These are phyloP conservation scores for Venturiaceae sp. DNA, from an alignment of 2,329 filamentous ascomycete species.

Conservation along the genomic window DNA sequence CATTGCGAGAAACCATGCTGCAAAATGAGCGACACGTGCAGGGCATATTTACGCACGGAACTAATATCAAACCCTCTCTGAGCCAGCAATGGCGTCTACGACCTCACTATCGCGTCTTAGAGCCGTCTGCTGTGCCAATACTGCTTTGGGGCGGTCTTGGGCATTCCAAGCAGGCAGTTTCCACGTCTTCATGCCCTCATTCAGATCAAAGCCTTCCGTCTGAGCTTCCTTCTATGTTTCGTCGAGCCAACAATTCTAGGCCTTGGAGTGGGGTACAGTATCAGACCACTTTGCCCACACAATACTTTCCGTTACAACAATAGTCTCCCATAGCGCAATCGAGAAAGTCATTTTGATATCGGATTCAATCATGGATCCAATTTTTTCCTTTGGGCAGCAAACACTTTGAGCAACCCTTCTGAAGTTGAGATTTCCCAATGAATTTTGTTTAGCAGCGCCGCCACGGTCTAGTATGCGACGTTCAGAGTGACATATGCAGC, in stretches of 20 bases:
- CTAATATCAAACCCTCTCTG: too few species aligned
- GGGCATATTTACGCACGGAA: too few species aligned
- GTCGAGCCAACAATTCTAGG: slow-evolving; percentile 33
- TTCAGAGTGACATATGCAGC: slow-evolving; percentile 40
- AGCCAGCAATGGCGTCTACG: too few species aligned
- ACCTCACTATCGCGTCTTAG: too few species aligned
- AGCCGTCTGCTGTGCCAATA: too few species aligned
- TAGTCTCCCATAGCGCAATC: slow-evolving; percentile 37
- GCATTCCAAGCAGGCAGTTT: too few species aligned
- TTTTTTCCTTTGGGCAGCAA: not conserved
- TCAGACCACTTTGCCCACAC: slow-evolving; percentile 30
- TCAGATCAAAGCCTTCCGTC: too few species aligned
- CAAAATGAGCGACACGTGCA: too few species aligned
- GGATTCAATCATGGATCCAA: not conserved
- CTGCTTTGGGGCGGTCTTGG: too few species aligned
- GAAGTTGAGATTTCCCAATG: slow-evolving; percentile 37
- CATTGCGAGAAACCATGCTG: too few species aligned
- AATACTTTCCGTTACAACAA: slow-evolving; percentile 32
- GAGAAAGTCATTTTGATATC: slow-evolving; percentile 28
- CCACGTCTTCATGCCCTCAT: too few species aligned
- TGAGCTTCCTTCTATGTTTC: slow-evolving; percentile 13
- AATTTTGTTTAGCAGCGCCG: slow-evolving; percentile 33
- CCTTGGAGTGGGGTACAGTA: slow-evolving; percentile 29
- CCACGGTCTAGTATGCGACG: slow-evolving; percentile 40
- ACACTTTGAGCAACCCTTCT: not conserved